Conservation (phyloP, 345 rosid species). For the Pelargonium nanum region DNA sequence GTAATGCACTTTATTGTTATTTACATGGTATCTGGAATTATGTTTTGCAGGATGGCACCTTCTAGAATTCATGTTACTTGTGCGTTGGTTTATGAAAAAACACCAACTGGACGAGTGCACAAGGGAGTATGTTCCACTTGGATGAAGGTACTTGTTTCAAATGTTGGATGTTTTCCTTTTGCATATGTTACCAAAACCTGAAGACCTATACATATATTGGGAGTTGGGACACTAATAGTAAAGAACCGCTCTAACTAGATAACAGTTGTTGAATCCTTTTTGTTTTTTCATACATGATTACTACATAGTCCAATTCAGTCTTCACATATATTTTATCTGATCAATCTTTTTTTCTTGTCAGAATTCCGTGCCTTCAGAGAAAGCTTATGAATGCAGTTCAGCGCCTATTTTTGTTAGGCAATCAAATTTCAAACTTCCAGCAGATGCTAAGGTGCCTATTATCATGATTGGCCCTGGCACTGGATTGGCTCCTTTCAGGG, state of each 20-base stretch:
- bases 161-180: background rate
- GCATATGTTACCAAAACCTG: too few relatives aligned
- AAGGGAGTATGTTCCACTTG: constrained; percentile 95
- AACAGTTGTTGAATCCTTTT: too few relatives aligned
- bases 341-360: constrained; percentile 7
- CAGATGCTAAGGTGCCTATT: constrained; percentile 38
- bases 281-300: too few relatives aligned
- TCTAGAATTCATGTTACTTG: constrained; percentile 92
- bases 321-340: background rate
- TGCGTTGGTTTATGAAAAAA: constrained; percentile 80
- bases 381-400: constrained; percentile 39
- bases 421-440: constrained; percentile 52
- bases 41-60: constrained; percentile 57
- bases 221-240: too few relatives aligned
- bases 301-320: too few relatives aligned
- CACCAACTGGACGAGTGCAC: constrained; percentile 74
- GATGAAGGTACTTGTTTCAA: constrained; percentile 40
- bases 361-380: constrained; percentile 40
- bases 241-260: too few relatives aligned
- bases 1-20: background rate
- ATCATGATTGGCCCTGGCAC: constrained; percentile 66
- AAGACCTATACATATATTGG: too few relatives aligned
- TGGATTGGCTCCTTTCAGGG: constrained; percentile 63
- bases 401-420: constrained; percentile 50
- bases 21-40: background rate